A percentile compares a stretch with the other conserved stretches of the same genome.
Conservation (phyloP, 73 alveolate species). For the Paramecium tetraurelia region DNA sequence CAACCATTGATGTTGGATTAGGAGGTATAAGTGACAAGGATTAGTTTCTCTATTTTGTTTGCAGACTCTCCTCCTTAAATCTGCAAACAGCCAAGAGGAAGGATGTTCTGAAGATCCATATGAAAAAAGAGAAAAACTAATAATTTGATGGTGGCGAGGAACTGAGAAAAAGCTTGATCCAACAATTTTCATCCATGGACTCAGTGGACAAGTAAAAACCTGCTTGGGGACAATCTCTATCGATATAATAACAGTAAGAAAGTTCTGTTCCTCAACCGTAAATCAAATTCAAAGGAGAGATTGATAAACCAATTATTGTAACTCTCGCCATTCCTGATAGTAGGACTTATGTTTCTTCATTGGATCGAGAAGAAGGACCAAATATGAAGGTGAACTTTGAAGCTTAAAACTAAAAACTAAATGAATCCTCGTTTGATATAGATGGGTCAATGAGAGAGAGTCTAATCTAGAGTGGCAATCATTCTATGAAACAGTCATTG, state of each 20-base stretch:
- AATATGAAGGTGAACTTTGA: neutral
- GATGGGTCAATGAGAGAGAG: conserved; percentile 39
- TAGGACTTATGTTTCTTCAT: neutral
- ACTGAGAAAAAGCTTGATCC: conserved; percentile 32
- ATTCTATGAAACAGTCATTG: conserved; percentile 4
- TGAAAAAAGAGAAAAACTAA: conserved; percentile 14
- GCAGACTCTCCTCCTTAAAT: neutral
- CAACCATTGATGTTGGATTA: conserved; percentile 29
- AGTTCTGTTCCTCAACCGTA: neutral
- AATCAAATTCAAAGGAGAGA: neutral
- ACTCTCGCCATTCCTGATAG: neutral
- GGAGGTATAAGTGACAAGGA: conserved; percentile 37
- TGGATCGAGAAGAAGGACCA: conserved; percentile 19
- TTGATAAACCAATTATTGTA: neutral
- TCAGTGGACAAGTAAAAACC: neutral
- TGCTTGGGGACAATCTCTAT: neutral
- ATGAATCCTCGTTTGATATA: conserved; percentile 22
- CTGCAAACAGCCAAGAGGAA: conserved; percentile 1
- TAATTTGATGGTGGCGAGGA: conserved; percentile 48
- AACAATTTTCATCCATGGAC: neutral
- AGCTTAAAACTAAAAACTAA: neutral
- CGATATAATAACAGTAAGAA: neutral
- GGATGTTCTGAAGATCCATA: conserved; percentile 16
- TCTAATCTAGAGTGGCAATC: neutral
- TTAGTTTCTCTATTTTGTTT: conserved; percentile 37